Conservation (phyloP, 2,329 filamentous ascomycete species). For the Capronia americana region DNA sequence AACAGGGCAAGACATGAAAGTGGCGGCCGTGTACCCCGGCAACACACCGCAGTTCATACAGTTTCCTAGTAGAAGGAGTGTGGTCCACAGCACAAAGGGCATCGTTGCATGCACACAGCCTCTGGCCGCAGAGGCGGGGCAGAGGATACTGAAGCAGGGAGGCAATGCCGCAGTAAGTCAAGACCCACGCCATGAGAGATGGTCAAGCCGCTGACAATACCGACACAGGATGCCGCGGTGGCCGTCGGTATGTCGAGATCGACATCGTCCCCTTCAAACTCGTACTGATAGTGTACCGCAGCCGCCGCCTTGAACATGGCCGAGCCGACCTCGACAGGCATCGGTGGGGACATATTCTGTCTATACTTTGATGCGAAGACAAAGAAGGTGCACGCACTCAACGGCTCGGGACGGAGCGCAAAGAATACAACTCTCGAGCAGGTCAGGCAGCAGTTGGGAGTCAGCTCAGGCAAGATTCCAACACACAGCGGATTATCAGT, state of each 20-base stretch:
- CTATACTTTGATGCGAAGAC: constrained; percentile 86
- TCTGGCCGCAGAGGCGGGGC: constrained; percentile 83
- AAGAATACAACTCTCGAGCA: constrained; percentile 71
- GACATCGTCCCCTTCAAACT: constrained; percentile 14
- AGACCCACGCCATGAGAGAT: not conserved
- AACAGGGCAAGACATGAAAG: constrained; percentile 35
- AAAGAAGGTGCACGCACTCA: constrained; percentile 82
- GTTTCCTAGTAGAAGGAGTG: constrained; percentile 82
- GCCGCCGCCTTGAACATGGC: constrained; percentile 92
- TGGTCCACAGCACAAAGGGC: constrained; percentile 89
- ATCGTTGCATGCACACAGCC: constrained; percentile 92
- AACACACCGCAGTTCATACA: constrained; percentile 57
- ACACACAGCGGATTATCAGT: constrained; percentile 74
- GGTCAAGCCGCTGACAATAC: not conserved
- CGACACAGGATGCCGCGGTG: constrained; percentile 83
- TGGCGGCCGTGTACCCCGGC: constrained; percentile 58
- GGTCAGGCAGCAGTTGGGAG: constrained; percentile 71
- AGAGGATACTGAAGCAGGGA: constrained; percentile 81
- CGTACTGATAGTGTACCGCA: constrained; percentile 45
- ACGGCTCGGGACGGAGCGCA: constrained; percentile 88
- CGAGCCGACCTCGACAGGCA: constrained; percentile 90
- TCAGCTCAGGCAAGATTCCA: constrained; percentile 71
- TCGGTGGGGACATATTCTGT: constrained; percentile 97
- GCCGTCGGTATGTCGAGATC: constrained; percentile 70
- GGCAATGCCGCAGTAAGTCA: constrained; percentile 87